phyloP scores from a whole-genome alignment of 192 early-diverging fungal genomes.

The Podila clonocystis region DNA sequence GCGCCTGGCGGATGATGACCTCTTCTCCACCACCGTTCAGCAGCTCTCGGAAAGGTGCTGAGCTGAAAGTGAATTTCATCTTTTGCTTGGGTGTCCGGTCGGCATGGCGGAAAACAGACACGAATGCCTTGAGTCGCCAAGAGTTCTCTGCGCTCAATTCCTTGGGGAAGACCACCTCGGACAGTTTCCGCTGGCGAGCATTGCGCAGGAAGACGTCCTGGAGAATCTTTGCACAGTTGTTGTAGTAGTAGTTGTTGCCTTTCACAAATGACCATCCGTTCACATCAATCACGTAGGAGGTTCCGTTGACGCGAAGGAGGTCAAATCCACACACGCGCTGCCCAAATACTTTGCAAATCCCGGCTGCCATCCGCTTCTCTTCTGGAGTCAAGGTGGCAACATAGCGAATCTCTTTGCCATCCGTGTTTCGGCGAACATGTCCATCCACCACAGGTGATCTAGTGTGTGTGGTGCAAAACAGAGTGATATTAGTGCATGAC shows the following conservation, averaged over 20 bases:
- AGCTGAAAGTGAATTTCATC: conserved; percentile 86
- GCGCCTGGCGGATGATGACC: conserved; percentile 80
- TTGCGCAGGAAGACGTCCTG: conserved; percentile 80
- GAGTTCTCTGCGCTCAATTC: conserved; percentile 79
- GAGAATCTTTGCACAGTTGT: conserved; percentile 80
- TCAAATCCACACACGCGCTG: conserved; percentile 97
- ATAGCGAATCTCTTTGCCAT: conserved; percentile 96
- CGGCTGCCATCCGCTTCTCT: conserved; percentile 82
- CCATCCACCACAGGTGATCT: conserved; percentile 95
- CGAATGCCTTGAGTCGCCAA: conserved; percentile 94
- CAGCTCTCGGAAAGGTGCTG: conserved; percentile 75
- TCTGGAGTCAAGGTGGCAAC: conserved; percentile 77
- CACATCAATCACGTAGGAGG: conserved; percentile 94
- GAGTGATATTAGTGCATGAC: neutral
- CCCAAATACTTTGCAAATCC: conserved; percentile 82
- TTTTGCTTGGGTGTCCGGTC: conserved; percentile 99
- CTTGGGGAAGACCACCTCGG: conserved; percentile 60
- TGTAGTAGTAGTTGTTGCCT: conserved; percentile 92
- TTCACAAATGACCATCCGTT: conserved; percentile 99
- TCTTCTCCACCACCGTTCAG: conserved; percentile 78
- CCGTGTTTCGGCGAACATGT: conserved; percentile 89
- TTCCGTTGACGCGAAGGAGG: conserved; percentile 79
- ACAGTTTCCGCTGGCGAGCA: conserved; percentile 63
- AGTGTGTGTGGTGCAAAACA: neutral
- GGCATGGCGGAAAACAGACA: conserved; percentile 94